Conservation (phyloP, 23 red algal genomes). For the Agarophyton chilense region DNA sequence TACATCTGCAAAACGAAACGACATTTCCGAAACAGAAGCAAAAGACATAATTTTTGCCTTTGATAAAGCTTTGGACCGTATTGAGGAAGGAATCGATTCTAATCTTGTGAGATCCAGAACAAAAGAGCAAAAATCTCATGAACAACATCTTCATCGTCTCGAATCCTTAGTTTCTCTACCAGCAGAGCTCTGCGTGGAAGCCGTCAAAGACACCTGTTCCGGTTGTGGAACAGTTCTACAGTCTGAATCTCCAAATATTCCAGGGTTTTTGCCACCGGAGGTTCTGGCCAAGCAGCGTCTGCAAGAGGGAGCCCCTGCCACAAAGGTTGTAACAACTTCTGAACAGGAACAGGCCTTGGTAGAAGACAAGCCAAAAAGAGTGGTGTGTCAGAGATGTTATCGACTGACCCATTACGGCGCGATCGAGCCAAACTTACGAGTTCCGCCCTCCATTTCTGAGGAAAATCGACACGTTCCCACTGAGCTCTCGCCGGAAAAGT, state of each 20-base stretch:
- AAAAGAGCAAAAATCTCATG: neutral
- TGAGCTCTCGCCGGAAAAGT: conserved; percentile 74
- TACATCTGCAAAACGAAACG: neutral
- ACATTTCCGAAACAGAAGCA: neutral
- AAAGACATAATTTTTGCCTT: neutral
- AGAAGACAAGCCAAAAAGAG: neutral
- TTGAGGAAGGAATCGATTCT: neutral
- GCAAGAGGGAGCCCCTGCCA: neutral
- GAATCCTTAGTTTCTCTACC: conserved; percentile 54
- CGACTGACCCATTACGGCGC: conserved; percentile 70
- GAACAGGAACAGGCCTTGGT: neutral
- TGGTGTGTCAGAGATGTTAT: conserved; percentile 82
- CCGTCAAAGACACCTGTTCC: conserved; percentile 19
- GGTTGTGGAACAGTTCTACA: conserved; percentile 61
- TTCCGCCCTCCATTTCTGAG: neutral
- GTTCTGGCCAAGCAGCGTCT: conserved; percentile 15
- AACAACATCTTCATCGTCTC: conserved; percentile 32
- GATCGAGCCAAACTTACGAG: conserved; percentile 57
- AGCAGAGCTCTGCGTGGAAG: conserved; percentile 40
- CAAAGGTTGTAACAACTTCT: neutral
- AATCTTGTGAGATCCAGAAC: neutral
- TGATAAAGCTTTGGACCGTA: neutral
- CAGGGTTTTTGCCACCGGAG: conserved; percentile 44
- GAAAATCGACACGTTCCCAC: neutral
- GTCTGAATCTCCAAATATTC: conserved; percentile 5